phyloP scores from a whole-genome alignment of 805 yeast species.

The Spathaspora hagerdaliae region DNA sequence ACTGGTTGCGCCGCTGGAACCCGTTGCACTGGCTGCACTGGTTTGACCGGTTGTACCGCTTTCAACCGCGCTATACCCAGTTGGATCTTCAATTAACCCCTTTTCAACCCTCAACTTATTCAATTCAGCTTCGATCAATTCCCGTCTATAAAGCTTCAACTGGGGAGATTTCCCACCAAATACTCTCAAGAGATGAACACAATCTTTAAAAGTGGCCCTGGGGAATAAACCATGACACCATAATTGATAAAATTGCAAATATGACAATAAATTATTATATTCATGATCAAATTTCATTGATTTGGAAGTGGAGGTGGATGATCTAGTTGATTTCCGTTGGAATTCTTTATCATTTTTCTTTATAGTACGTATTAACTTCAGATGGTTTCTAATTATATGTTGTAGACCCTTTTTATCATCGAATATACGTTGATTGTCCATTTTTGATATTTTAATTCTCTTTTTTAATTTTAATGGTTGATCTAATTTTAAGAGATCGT shows the following conservation, averaged over 20 bases:
- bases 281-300: slow-evolving; percentile 27
- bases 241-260: slow-evolving; percentile 39
- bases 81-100: slow-evolving; percentile 35
- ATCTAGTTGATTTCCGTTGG: slow-evolving; percentile 3
- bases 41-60: not conserved
- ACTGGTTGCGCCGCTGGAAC: not conserved
- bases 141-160: slow-evolving; percentile 29
- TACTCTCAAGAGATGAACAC: slow-evolving; percentile 49
- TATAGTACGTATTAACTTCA: slow-evolving; percentile 20
- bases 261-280: slow-evolving; percentile 28
- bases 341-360: slow-evolving; percentile 22
- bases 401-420: slow-evolving; percentile 30
- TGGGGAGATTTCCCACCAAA: slow-evolving; percentile 43
- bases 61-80: not conserved
- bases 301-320: not conserved
- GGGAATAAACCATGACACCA: slow-evolving; percentile 63
- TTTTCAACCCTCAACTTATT: slow-evolving; percentile 22
- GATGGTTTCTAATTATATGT: slow-evolving; percentile 28
- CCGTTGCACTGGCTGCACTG: not conserved
- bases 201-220: slow-evolving; percentile 72
- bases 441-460: slow-evolving; percentile 29
- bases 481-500: slow-evolving; percentile 32
- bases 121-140: slow-evolving; percentile 24
- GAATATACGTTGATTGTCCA: slow-evolving; percentile 37
- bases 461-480: slow-evolving; percentile 30